Conservation (phyloP, 108 stramenopile species). For the Aurantiochytrium sp. region DNA sequence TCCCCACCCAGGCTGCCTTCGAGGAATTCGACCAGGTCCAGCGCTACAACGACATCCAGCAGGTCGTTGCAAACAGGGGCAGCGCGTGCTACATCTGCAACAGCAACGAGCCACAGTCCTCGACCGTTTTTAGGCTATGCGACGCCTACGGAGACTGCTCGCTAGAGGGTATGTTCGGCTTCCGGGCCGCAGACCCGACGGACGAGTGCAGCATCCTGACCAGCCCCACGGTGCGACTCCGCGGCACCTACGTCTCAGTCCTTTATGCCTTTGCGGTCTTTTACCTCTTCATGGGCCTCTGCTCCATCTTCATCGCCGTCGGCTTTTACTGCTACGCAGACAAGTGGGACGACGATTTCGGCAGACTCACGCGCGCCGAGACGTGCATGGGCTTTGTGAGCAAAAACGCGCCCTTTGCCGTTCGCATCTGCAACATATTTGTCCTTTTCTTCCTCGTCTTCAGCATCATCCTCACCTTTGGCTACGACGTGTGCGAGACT, state of each 20-base stretch:
- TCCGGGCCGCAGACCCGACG: neutral
- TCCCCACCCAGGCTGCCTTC: neutral
- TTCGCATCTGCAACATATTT: neutral
- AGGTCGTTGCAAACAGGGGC: neutral
- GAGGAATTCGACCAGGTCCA: neutral
- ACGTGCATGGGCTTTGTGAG: conserved; percentile 5
- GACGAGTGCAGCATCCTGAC: neutral
- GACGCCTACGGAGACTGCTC: neutral
- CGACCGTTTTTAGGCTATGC: neutral
- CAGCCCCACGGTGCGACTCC: neutral
- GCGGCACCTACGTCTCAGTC: neutral
- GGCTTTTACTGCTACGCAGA: neutral
- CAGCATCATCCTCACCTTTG: neutral
- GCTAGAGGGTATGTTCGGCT: neutral
- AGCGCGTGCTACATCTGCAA: neutral
- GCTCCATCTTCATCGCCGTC: neutral
- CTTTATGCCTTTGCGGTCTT: conserved; percentile 25
- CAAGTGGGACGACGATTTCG: conserved; percentile 16
- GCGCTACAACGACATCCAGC: neutral
- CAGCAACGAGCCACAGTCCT: neutral
- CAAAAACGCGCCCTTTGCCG: conserved; percentile 10
- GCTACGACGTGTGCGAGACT: conserved; percentile 6
- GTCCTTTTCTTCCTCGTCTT: conserved; percentile 16
- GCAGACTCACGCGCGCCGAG: neutral
- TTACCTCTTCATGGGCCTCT: conserved; percentile 13